phyloP scores from a whole-genome alignment of 257 asterid species.

The Nicotiana paniculata region DNA sequence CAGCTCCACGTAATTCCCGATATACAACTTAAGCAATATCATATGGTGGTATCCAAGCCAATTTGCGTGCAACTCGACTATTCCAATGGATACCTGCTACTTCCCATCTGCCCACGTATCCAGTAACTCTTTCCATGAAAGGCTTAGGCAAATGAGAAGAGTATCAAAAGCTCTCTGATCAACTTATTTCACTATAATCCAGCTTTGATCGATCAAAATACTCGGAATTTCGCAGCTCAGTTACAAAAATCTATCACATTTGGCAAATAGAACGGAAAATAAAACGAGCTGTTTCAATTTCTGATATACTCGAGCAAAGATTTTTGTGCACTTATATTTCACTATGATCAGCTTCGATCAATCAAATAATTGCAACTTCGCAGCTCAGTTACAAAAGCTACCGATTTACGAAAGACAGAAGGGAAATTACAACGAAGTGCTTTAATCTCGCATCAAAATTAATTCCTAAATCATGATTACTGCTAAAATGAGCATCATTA shows the following conservation, averaged over 20 bases:
- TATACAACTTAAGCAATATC: neutral
- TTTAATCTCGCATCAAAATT: slow-evolving; percentile 1
- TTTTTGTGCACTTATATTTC: no score
- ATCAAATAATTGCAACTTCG: no score
- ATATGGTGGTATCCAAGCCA: no score
- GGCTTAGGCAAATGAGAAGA: no score
- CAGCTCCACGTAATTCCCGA: neutral
- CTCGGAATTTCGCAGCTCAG: neutral
- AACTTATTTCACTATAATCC: neutral
- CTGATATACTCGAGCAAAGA: no score
- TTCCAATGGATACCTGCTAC: no score
- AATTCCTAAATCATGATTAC: neutral
- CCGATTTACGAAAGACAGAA: no score
- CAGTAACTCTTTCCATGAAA: no score
- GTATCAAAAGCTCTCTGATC: neutral
- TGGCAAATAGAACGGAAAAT: neutral
- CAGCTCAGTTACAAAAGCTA: neutral
- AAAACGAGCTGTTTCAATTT: neutral
- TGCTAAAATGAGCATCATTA: neutral
- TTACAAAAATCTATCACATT: neutral
- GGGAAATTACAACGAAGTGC: neutral
- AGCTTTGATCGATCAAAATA: neutral
- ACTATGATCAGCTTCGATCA: no score
- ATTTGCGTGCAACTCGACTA: no score
- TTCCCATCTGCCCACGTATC: no score